Evolutionary conservation across 208 protist species (phyloP).

Genomic region (Acanthamoeba royreba): DNA sequence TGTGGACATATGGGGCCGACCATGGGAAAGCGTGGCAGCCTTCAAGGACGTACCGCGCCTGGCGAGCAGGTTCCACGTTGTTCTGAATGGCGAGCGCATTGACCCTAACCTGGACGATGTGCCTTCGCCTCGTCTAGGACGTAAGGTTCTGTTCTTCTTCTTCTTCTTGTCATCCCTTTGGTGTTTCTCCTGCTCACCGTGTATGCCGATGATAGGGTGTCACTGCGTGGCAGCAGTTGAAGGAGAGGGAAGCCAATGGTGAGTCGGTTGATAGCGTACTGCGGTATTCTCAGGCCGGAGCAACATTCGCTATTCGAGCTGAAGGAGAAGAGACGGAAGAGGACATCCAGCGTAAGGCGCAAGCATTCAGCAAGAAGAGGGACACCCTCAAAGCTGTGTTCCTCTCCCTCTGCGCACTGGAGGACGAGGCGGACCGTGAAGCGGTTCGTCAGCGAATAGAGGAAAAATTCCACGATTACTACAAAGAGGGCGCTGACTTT

Average conservation of each 20-base stretch:
- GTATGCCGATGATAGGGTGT: background rate
- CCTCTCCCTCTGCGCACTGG: background rate
- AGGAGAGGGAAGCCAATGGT: background rate
- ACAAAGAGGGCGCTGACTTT: constrained; percentile 15
- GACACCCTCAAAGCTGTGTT: background rate
- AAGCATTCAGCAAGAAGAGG: background rate
- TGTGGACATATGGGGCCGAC: background rate
- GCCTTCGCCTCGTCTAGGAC: background rate
- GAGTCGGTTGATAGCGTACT: background rate
- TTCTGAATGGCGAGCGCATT: background rate
- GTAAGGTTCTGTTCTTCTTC: background rate
- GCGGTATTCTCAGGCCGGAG: background rate
- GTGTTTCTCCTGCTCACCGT: background rate
- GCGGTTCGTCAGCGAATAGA: background rate
- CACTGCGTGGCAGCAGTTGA: background rate
- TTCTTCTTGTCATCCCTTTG: too few species aligned
- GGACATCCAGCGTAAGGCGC: background rate
- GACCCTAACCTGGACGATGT: background rate
- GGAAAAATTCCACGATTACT: background rate
- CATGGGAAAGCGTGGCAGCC: background rate
- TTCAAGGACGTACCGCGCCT: background rate
- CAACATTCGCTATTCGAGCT: background rate
- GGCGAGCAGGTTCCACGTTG: background rate
- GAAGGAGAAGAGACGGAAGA: background rate
- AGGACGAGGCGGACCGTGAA: background rate